Evolutionary conservation across 371 early-diverging fungal genomes (phyloP), one percentile per base, ranked within the genome.

Genomic region (Mortierella sp.): DNA sequence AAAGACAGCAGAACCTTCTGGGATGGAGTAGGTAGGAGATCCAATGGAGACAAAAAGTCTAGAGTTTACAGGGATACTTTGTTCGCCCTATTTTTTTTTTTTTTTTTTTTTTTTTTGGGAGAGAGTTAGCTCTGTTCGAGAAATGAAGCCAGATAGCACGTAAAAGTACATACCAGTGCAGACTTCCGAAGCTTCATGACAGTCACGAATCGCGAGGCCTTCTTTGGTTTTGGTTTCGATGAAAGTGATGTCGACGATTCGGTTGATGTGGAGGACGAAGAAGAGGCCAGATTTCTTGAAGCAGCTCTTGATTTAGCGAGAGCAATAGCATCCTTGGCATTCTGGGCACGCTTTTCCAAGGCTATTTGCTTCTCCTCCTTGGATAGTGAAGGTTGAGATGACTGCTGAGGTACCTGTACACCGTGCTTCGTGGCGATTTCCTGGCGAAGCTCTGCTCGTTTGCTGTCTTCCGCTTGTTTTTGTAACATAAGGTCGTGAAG

Each of bases 291-390:
- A n/a, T 26, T 61, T 44, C 71, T 62, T 0, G 69, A 66, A 0
- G 72, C 77, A 21, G 69, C 67, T 12, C 62, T 79, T 19, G 67
- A 70, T 52, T 70, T 79, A 2, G 79, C 79, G 7, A 58, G 64
- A 7, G 69, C 79, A 26, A 79, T 58, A 7, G 64, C 70, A 7
- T 62, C 61, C 55, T 62, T 72, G 21, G 79, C 72, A 23, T 64
- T 67, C 16, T 75, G 25, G 11, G 57, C 52, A 29, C 45, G 48
- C 23, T 51, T 62, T 26, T 57, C 50, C 15, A 37, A 62, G n/a
- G 45, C 37, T 37, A 29, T 16, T 57, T 52, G 47, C 45, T 67
- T 55, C 26, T 51, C 55, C 21, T 62, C 29, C 5, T 25, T 21
- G 14, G 30, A 6, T n/a, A 44, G 0, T 25, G 55, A 9, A 37